Conservation (phyloP, 163 green algal species). For the Dunaliella salina region DNA sequence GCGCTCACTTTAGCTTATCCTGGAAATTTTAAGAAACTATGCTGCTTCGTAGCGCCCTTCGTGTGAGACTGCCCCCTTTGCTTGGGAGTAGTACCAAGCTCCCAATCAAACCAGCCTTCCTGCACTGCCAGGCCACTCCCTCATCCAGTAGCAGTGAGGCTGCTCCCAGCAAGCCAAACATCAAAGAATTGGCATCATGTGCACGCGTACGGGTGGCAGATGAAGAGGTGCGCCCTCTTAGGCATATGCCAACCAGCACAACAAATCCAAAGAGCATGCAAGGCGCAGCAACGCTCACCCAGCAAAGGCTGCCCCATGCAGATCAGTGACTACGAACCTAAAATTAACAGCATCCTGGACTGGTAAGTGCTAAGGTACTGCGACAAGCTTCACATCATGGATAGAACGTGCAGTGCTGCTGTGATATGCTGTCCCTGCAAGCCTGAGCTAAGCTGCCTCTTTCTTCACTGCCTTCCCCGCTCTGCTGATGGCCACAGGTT, state of each 20-base stretch:
- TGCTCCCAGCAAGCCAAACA: constrained; percentile 37
- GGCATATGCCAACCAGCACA: no score
- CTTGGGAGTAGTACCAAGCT: no score
- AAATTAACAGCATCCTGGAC: constrained; percentile 68
- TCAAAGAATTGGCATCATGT: constrained; percentile 60
- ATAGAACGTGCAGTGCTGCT: no score
- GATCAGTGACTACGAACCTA: constrained; percentile 65
- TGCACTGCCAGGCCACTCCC: not conserved
- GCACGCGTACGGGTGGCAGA: constrained; percentile 59
- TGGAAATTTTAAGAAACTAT: not conserved
- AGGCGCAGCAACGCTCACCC: no score
- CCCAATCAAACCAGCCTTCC: no score
- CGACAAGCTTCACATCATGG: no score
- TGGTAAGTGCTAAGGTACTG: constrained; percentile 45
- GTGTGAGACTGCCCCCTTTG: no score
- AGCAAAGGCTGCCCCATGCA: constrained; percentile 24
- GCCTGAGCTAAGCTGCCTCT: no score
- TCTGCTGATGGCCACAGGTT: constrained; percentile 49
- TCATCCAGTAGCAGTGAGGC: not conserved
- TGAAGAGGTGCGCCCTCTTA: constrained; percentile 61
- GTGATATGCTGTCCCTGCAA: no score
- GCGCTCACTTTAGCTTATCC: no score
- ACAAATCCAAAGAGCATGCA: no score
- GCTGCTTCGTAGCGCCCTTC: not conserved
- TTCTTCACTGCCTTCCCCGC: not conserved